Conservation (phyloP, 306 rosid genomes). For the Pyrus pyrifolia region DNA sequence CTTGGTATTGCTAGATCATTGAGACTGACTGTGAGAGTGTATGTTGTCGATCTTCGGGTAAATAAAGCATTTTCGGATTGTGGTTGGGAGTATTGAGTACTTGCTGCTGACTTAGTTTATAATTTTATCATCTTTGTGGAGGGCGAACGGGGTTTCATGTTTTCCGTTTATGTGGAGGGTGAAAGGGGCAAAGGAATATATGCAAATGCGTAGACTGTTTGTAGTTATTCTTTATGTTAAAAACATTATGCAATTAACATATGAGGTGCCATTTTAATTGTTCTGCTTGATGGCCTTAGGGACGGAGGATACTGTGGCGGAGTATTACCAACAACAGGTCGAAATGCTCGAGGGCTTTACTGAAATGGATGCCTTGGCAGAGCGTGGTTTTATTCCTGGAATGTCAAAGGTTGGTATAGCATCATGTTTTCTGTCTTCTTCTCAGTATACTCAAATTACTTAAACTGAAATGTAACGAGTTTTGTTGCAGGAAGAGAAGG, state of each 20-base stretch:
- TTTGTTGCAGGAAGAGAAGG: constrained; percentile 74
- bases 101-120: background rate
- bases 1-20: background rate
- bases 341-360: constrained; percentile 92
- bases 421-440: background rate
- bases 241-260: background rate
- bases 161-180: background rate
- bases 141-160: background rate
- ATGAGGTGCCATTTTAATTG: background rate
- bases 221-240: background rate
- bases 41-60: background rate
- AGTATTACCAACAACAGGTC: constrained; percentile 93
- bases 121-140: background rate
- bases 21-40: background rate
- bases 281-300: constrained; percentile 41
- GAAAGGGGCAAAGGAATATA: background rate
- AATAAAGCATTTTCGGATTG: background rate
- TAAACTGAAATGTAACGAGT: constrained; percentile 18
- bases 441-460: background rate
- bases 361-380: constrained; percentile 90
- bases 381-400: constrained; percentile 79
- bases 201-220: background rate
- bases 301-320: constrained; percentile 80
- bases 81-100: background rate
- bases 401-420: constrained; percentile 67